Evolutionary conservation across 2,329 filamentous ascomycete genomes (phyloP).

Genomic region (Paraphoma chrysanthemicola): DNA sequence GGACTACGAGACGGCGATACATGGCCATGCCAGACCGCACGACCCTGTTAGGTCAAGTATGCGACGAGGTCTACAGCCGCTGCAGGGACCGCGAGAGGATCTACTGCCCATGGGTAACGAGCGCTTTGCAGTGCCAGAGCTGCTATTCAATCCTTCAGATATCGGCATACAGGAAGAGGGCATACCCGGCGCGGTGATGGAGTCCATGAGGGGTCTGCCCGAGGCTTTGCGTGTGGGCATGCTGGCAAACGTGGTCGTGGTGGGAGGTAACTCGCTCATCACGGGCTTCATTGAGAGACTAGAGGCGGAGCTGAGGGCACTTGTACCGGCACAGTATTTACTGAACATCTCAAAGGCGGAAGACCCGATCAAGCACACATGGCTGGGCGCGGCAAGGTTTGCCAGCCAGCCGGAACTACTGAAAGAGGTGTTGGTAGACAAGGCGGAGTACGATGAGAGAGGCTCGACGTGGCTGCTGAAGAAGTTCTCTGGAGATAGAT

Average conservation of each 20-base stretch:
- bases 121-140: constrained; percentile 86
- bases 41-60: constrained; percentile 69
- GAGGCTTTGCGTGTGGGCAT: constrained; percentile 84
- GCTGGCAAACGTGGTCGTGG: constrained; percentile 84
- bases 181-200: constrained; percentile 80
- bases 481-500: constrained; percentile 63
- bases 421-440: constrained; percentile 76
- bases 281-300: constrained; percentile 83
- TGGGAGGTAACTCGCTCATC: constrained; percentile 84
- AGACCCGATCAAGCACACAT: constrained; percentile 82
- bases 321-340: constrained; percentile 40
- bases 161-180: constrained; percentile 85
- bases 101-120: constrained; percentile 89
- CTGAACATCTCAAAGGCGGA: constrained; percentile 60
- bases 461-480: constrained; percentile 75
- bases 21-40: constrained; percentile 78
- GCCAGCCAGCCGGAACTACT: constrained; percentile 72
- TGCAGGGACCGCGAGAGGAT: constrained; percentile 69
- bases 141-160: constrained; percentile 86
- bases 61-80: constrained; percentile 57
- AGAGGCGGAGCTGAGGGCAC: constrained; percentile 72
- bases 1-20: constrained; percentile 69
- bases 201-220: constrained; percentile 77
- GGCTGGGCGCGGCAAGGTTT: constrained; percentile 82
- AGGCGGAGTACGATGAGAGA: constrained; percentile 88